Evolutionary conservation across 1,139 yeast species (phyloP).

Genomic region (Yamadazyma sp.): DNA sequence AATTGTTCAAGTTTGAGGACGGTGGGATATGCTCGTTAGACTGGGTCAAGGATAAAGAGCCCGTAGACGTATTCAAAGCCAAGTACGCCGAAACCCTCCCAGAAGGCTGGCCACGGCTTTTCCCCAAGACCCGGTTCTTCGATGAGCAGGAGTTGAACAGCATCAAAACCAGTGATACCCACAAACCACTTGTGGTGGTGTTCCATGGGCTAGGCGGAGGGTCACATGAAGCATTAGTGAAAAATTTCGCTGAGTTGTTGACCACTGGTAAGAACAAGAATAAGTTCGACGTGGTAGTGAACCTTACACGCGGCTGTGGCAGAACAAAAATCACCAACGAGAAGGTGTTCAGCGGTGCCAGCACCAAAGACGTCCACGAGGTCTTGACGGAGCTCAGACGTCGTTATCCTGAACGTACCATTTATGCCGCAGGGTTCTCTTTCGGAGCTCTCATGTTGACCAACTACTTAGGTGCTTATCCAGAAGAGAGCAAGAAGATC

Average conservation of each 20-base stretch:
- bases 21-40: slow-evolving; percentile 77
- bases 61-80: slow-evolving; percentile 47
- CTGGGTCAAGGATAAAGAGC: slow-evolving; percentile 61
- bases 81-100: slow-evolving; percentile 57
- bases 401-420: slow-evolving; percentile 68
- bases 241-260: slow-evolving; percentile 54
- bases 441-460: slow-evolving; percentile 83
- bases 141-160: slow-evolving; percentile 36
- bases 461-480: slow-evolving; percentile 75
- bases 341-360: slow-evolving; percentile 68
- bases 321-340: slow-evolving; percentile 77
- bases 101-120: slow-evolving; percentile 70
- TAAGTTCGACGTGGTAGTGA: slow-evolving; percentile 63
- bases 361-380: slow-evolving; percentile 71
- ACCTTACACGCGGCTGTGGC: slow-evolving; percentile 86
- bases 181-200: slow-evolving; percentile 65
- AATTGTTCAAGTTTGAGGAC: slow-evolving; percentile 58
- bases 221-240: slow-evolving; percentile 82
- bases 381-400: slow-evolving; percentile 52
- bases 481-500: slow-evolving; percentile 29
- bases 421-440: slow-evolving; percentile 80
- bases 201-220: slow-evolving; percentile 93
- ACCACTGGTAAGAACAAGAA: slow-evolving; percentile 21
- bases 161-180: slow-evolving; percentile 22
- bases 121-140: slow-evolving; percentile 76